Base-by-base conservation (phyloP, 192 early-diverging fungal species). In the Linnemannia schmuckeri region DNA sequence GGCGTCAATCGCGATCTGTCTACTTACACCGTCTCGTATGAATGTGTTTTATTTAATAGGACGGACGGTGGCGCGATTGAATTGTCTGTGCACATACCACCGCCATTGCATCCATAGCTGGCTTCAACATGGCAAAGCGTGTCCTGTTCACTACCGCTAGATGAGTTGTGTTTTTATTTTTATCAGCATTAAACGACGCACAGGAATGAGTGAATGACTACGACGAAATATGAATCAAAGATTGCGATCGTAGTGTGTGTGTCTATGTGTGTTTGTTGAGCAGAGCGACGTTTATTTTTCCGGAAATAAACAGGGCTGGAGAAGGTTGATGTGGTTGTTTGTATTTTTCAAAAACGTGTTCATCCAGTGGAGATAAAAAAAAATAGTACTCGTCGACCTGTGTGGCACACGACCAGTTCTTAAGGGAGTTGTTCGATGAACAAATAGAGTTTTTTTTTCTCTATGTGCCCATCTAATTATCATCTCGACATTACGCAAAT, bases 1-100 rank as follows among this genome's bases (percentile, higher is more conserved):
- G 63, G 27, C 72, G 30, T 74, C 73, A 33, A 66, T 42, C 72
- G 1, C 54, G 30, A 37, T 42, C 70, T 57, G 74, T 15, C 54
- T 52, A 20, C 27, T 61, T 49, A 35, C 46, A 52, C 20, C 5
- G 5, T 18, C 18, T 52, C 15, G 0, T 20, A 52, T 70, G n/a
- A 27, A 63, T 83, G 61, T 78, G 69, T 72, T 86, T 63, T 70
- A 20, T 52, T 12, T 22, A 40, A 70, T 81, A 93, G 94, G 94
- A 42, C 92, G 97, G 79, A 89, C 90, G 20, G 94, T 97, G 69
- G 96, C 97, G 1, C 88, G 96, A 4, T 90, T 97, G 83, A 96
- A 95, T 75, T 98, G 97, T 80, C 88, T 98, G 35, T 98, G 97
- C 88, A 93, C 95, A 33, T 98, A 96, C 89, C 97, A 98, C 88